Evolutionary conservation across 2,329 filamentous ascomycete species (phyloP), one percentile per base, ranked within the genome.

Genomic region (Neopestalotiopsis rosae): DNA sequence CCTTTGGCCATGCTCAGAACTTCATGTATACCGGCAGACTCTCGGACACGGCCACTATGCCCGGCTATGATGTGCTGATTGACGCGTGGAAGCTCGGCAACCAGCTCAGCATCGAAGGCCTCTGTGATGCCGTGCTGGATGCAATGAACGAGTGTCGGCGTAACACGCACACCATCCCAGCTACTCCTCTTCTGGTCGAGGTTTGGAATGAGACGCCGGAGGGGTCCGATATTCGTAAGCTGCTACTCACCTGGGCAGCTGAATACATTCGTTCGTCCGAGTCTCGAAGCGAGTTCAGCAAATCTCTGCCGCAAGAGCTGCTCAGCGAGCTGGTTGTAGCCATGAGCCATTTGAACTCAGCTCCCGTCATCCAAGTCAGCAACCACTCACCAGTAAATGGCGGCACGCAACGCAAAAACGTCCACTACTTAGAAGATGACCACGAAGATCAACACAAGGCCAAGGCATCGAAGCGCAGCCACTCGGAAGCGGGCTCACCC

Each of bases 171-270:
- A 80, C 81, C 20, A 90, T 91, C 58, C 89, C 89, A 1, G 84
- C 87, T 3, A 87, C 88, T 0, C 85, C 86, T 1, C 81, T 90
- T 1, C 84, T 91, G 5, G 85, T 90, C 1, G 84, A 88, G 72
- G 88, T 89, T 6, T 91, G 89, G 88, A 84, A 86, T 63, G 87
- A 90, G 65, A 90, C 88, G 0, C 87, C 88, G 0, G 87, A 88
- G 71, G 88, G 88, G 9, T 90, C 88, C 2, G 84, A 87, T 0
- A 87, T 91, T 63, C 84, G 89, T 52, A 82, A 83, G 69, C 84
- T 91, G 49, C 83, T 91, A 14, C 79, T 90, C 3, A 85, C 82
- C 12, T 91, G 89, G 89, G 87, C 88, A 1, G 88, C 88, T 32
- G 89, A 91, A 76, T 90, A 90, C 72, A 89, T 90, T 80, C 81